Base-by-base conservation (phyloP, 2,329 filamentous ascomycete genomes). In the Thielaviopsis populi region DNA sequence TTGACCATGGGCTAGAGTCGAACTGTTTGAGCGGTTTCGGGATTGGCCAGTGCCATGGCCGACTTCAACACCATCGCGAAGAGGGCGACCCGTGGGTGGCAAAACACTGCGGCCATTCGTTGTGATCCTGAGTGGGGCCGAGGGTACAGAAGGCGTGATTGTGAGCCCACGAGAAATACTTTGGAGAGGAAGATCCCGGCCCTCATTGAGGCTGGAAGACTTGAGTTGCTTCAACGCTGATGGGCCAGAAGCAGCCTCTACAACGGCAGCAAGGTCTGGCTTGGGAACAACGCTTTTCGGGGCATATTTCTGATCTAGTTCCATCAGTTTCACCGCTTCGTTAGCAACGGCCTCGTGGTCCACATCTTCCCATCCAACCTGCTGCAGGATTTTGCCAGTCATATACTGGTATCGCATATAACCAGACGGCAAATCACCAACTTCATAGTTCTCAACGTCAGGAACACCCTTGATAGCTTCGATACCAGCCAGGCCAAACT, bases 401-500 rank as follows among this genome's bases (percentile, higher is more conserved):
- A 89, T 75, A 69, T 81, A 82, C 65, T 85, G 82, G 71, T 91
- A 91, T 68, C 84, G 79, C 66, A 88, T 73, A 73, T 92, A 88
- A 17, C 85, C 86, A 67, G 77, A 83, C 62, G 89, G 80, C 67
- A 84, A 78, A 63, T 84, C 79, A 66, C 81, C 85, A 30, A 85
- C 81, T 67, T 88, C 78, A 62, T 87, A 75, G 68, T 88, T 90
- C 71, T 90, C 86, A 63, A 86, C 77, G 46, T 80, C 79, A 61
- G 79, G 76, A 2, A 90, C 83, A 15, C 84, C 85, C 48, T 82
- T 78, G 40, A 94, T 82, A 17, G 81, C 80, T 72, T 96, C 87
- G 19, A 97, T 75, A 0, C 92, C 92, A 0, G 91, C 91, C 41
- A 97, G 80, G 1, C 92, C 91, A 66, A 87, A 86, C 68, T 94